These are phyloP conservation scores for Lachnellula cervina DNA, from an alignment of 2,329 filamentous ascomycete species.

Conservation along the genomic window DNA sequence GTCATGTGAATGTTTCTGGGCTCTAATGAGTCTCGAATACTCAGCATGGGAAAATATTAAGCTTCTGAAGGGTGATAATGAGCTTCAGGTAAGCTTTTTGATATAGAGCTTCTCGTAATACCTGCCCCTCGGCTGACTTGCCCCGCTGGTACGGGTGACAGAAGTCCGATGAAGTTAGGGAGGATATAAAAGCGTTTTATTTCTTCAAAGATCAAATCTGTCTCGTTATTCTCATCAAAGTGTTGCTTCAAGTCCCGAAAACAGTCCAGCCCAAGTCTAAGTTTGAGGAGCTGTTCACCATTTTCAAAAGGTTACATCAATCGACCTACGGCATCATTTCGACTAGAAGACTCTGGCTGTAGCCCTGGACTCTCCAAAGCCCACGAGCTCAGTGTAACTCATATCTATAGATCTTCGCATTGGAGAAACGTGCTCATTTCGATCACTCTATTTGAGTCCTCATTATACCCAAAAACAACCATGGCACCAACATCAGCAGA, in stretches of 20 bases:
- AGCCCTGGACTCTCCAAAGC: no score
- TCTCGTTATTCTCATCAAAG: no score
- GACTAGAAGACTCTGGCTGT: no score
- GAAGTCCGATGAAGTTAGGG: not conserved
- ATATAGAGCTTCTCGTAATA: not conserved
- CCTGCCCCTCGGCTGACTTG: not conserved
- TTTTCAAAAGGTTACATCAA: no score
- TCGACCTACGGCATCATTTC: no score
- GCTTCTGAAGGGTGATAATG: not conserved
- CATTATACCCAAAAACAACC: not conserved
- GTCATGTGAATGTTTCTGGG: slow-evolving; percentile 4
- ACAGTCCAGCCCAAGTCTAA: no score
- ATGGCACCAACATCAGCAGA: slow-evolving; percentile 4
- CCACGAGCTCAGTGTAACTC: no score
- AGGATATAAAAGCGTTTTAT: not conserved
- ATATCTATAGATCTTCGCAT: not conserved
- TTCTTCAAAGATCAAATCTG: not conserved
- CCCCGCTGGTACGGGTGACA: slow-evolving; percentile 1
- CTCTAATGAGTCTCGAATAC: not conserved
- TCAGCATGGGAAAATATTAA: not conserved
- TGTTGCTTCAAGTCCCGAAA: no score
- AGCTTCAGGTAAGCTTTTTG: not conserved
- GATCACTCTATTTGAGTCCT: not conserved
- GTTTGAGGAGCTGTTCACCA: no score
- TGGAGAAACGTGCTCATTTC: not conserved